Percentiles rank a stretch among this genome's conserved stretches.
Evolutionary conservation across 495 filamentous ascomycete genomes (phyloP).

Genomic region (Xylaria scruposa): DNA sequence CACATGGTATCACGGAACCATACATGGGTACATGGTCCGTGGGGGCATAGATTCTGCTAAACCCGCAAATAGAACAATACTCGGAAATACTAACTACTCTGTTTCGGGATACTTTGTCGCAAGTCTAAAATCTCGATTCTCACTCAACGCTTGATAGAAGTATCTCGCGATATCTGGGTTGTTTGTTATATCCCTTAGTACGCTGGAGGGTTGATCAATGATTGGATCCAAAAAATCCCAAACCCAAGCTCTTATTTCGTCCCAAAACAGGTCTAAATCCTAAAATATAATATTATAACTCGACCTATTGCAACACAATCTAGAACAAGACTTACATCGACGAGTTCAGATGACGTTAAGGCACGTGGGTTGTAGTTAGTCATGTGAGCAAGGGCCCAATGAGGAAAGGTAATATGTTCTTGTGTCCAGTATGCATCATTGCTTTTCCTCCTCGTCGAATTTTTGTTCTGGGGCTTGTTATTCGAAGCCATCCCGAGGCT

Average conservation of each 20-base stretch:
- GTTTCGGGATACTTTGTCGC: not conserved
- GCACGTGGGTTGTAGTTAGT: not conserved
- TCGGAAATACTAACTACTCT: not conserved
- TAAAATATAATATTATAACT: not conserved
- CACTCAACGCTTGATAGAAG: not conserved
- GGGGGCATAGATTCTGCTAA: too few relatives aligned
- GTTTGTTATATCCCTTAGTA: not conserved
- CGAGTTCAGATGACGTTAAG: not conserved
- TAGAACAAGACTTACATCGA: not conserved
- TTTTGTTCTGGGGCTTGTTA: not conserved
- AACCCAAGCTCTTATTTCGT: not conserved
- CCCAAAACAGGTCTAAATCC: not conserved
- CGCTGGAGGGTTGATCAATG: not conserved
- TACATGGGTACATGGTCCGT: too few relatives aligned
- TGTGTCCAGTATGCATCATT: too few relatives aligned
- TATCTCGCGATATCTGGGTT: not conserved
- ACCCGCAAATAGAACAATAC: too few relatives aligned
- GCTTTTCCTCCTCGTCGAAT: not conserved
- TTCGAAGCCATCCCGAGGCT: not conserved
- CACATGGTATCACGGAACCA: not conserved
- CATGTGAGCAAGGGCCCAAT: rapidly evolving
- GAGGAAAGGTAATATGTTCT: not conserved
- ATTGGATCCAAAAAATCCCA: not conserved
- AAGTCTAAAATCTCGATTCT: not conserved
- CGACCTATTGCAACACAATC: not conserved